Conservation (phyloP, 1,284 basidiomycete species). For the Cutaneotrichosporon sp. region DNA sequence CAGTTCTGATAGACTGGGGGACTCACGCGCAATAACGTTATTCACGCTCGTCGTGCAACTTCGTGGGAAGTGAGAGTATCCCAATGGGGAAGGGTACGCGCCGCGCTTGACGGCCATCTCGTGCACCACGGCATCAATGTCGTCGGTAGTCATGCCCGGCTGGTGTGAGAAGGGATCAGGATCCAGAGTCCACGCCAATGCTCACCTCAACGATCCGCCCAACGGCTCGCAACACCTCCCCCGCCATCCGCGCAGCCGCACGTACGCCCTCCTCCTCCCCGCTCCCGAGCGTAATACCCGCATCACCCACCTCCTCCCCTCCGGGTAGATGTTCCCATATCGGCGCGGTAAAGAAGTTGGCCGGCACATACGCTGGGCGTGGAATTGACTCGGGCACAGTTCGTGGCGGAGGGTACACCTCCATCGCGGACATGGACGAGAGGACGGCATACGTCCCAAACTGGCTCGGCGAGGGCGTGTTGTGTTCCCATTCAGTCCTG, state of each 20-base stretch:
- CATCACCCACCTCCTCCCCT: conserved; percentile 50
- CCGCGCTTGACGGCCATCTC: conserved; percentile 64
- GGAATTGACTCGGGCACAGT: conserved; percentile 62
- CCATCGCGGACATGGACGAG: conserved; percentile 33
- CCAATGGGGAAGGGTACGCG: conserved; percentile 87
- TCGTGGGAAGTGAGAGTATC: conserved; percentile 76
- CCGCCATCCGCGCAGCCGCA: conserved; percentile 63
- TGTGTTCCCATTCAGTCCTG: conserved; percentile 6
- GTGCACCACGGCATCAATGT: conserved; percentile 69
- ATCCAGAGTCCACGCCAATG: conserved; percentile 5
- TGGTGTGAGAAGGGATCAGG: conserved; percentile 38
- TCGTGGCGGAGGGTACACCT: conserved; percentile 52
- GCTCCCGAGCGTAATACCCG: conserved; percentile 59
- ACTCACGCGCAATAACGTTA: conserved; percentile 60
- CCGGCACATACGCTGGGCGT: conserved; percentile 63
- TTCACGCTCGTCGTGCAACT: conserved; percentile 81
- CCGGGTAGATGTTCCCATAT: conserved; percentile 54
- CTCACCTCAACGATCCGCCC: conserved; percentile 62
- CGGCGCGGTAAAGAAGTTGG: conserved; percentile 45
- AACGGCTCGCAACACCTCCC: conserved; percentile 62
- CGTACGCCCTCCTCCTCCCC: conserved; percentile 63
- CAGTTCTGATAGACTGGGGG: not conserved
- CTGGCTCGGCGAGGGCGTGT: conserved; percentile 26
- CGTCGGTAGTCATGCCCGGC: conserved; percentile 72
- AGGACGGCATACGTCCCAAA: conserved; percentile 43